Conservation (phyloP, 352 stramenopile genomes). For the Vaucheria bursata region DNA sequence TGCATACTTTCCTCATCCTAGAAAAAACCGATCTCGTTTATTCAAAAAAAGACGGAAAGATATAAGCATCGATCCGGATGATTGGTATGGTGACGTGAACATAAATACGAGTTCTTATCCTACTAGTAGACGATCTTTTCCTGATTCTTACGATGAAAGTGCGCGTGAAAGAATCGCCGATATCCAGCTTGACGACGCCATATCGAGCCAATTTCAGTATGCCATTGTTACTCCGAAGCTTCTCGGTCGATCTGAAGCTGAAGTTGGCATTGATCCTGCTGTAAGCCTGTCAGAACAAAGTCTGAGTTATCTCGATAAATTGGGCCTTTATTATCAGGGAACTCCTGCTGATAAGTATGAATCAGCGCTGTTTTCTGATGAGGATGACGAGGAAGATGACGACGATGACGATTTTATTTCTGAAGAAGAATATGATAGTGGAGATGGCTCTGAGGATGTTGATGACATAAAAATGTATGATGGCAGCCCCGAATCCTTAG, state of each 20-base stretch:
- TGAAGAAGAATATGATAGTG: not conserved
- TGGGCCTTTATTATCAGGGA: too few relatives aligned
- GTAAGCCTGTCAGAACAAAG: not conserved
- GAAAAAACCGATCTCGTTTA: not conserved
- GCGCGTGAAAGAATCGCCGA: not conserved
- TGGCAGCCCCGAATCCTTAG: not conserved
- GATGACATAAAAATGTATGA: not conserved
- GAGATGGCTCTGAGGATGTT: not conserved
- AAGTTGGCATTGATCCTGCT: too few relatives aligned
- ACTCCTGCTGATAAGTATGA: constrained; percentile 1
- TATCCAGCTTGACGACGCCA: constrained; percentile 4
- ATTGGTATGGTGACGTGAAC: not conserved
- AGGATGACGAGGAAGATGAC: not conserved
- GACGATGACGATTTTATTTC: not conserved
- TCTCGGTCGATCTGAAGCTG: too few relatives aligned
- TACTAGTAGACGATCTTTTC: not conserved
- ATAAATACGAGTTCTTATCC: not conserved
- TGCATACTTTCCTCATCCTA: too few relatives aligned
- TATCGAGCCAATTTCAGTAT: not conserved
- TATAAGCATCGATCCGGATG: not conserved
- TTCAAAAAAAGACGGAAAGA: constrained; percentile 1
- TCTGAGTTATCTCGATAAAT: too few relatives aligned
- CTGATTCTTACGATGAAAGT: not conserved
- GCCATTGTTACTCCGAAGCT: not conserved
- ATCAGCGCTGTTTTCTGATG: not conserved